Base-by-base conservation (phyloP, 129 eudicot genomes). In the Tanacetum coccineum region DNA sequence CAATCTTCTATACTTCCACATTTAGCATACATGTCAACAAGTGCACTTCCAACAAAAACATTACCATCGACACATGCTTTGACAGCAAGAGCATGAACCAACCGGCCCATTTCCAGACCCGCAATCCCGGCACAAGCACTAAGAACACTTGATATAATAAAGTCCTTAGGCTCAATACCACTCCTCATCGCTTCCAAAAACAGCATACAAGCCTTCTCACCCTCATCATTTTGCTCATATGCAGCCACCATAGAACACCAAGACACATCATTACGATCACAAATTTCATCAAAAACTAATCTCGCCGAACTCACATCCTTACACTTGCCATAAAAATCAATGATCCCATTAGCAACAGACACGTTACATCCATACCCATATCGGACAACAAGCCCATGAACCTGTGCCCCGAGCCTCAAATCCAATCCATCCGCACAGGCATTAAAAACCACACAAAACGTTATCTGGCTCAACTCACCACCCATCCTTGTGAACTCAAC, bases 1-100 rank as follows among this genome's bases (percentile, higher is more conserved):
- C 95, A 84, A 39, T 82, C 89, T 69, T 82, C 80, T 9, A 84
- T 66, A 20, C 84, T 84, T 39, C 95, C 97, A 85, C 92, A 90
- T 67, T 90, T 87, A 17, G 89, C 95, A 56, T 87, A 90, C 97
- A 90, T 85, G 84, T 90, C 97, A 4, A 90, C 97, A 40, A 90
- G 80, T 22, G 97, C 89, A 64, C 97, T 90, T 47, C 97, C 97
- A 51, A 87, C 87, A 68, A 82, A 90, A 17, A 82, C 47, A 66
- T 84, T 79, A 13, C 52, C 45, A 59, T 81, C 85, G 30, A 90
- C 64, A 46, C 97, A 87, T 17, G 87, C 89, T 74, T 90, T 90
- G 10, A 80, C 92, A 7, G 95, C 87, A 19, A 84, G 72, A 13
- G 83, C 90, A 71, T 87, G 92, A 51, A 81, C 59, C 17, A 66